Percentiles rank a stretch among this genome's conserved stretches.
These are phyloP conservation scores for Pythium utonaiense DNA, from an alignment of 352 stramenopile species.

Conservation along the genomic window DNA sequence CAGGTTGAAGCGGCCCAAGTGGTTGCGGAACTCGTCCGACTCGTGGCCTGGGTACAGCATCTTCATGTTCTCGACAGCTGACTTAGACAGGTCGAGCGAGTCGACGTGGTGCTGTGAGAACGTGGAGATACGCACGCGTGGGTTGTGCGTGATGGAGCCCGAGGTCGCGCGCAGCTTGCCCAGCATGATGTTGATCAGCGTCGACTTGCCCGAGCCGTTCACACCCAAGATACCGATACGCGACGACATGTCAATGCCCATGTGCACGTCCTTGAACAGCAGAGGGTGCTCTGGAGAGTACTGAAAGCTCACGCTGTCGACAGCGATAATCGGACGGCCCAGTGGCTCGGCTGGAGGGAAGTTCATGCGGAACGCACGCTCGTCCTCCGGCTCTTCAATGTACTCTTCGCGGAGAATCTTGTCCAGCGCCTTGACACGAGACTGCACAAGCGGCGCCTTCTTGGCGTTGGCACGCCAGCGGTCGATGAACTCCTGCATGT, in stretches of 20 bases:
- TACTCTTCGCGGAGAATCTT: constrained; percentile 85
- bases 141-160: constrained; percentile 89
- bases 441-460: constrained; percentile 94
- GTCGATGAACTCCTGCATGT: constrained; percentile 92
- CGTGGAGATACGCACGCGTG: constrained; percentile 90
- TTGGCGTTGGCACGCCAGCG: constrained; percentile 48
- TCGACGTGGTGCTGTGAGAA: constrained; percentile 97
- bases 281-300: constrained; percentile 57
- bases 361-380: constrained; percentile 92
- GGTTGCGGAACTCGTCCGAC: constrained; percentile 88
- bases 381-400: constrained; percentile 92
- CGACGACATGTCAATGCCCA: constrained; percentile 95
- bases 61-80: constrained; percentile 89
- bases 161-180: constrained; percentile 87
- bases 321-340: constrained; percentile 92
- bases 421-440: constrained; percentile 92
- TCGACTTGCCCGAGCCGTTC: constrained; percentile 94
- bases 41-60: constrained; percentile 86
- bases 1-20: constrained; percentile 96
- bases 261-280: constrained; percentile 91
- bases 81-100: constrained; percentile 91
- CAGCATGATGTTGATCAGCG: constrained; percentile 96
- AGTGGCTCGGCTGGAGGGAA: constrained; percentile 95
- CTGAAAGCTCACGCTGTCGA: constrained; percentile 87
- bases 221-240: constrained; percentile 92